These are phyloP conservation scores for Pleurotus pulmonarius DNA, from an alignment of 768 basidiomycete genomes.

Conservation along the genomic window DNA sequence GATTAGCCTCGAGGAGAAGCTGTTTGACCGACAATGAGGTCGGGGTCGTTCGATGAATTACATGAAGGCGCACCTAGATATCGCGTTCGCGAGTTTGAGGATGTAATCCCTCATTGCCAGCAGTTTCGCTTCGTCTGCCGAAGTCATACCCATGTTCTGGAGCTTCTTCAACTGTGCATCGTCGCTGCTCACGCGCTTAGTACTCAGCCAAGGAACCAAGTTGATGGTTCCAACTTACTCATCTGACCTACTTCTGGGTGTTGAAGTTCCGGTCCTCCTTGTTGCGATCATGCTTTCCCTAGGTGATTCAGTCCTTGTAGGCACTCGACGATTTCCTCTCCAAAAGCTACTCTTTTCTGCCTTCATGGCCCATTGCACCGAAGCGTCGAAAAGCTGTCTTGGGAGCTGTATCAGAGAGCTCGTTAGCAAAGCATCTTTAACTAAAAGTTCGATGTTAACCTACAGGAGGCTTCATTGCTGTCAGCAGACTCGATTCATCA, in stretches of 20 bases:
- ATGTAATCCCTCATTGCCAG: slow-evolving; percentile 88
- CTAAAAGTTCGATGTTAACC: slow-evolving; percentile 17
- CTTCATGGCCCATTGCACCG: slow-evolving; percentile 86
- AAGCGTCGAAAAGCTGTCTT: slow-evolving; percentile 79
- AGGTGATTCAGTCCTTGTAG: slow-evolving; percentile 58
- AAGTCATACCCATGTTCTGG: slow-evolving; percentile 84
- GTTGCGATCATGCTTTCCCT: slow-evolving; percentile 69
- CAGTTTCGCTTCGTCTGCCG: slow-evolving; percentile 80
- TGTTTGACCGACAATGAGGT: slow-evolving; percentile 18
- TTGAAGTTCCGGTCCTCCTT: slow-evolving; percentile 45
- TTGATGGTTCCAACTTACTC: slow-evolving; percentile 50
- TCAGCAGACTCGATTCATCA: slow-evolving; percentile 70
- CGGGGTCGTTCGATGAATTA: too few relatives aligned
- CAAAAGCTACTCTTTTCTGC: slow-evolving; percentile 79
- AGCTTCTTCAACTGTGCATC: slow-evolving; percentile 72
- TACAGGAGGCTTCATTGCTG: slow-evolving; percentile 77
- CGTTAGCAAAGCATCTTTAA: too few relatives aligned
- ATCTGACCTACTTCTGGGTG: slow-evolving; percentile 60
- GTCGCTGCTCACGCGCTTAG: slow-evolving; percentile 49
- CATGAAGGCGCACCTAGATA: slow-evolving; percentile 53
- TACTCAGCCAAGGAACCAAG: background rate
- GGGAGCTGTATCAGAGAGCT: slow-evolving; percentile 33
- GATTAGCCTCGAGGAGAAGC: slow-evolving; percentile 64
- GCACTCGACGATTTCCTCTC: slow-evolving; percentile 48
- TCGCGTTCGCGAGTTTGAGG: slow-evolving; percentile 75